Evolutionary conservation across 1,284 basidiomycete genomes (phyloP), one percentile per base, ranked within the genome.

Genomic region (Schizophyllum amplum): DNA sequence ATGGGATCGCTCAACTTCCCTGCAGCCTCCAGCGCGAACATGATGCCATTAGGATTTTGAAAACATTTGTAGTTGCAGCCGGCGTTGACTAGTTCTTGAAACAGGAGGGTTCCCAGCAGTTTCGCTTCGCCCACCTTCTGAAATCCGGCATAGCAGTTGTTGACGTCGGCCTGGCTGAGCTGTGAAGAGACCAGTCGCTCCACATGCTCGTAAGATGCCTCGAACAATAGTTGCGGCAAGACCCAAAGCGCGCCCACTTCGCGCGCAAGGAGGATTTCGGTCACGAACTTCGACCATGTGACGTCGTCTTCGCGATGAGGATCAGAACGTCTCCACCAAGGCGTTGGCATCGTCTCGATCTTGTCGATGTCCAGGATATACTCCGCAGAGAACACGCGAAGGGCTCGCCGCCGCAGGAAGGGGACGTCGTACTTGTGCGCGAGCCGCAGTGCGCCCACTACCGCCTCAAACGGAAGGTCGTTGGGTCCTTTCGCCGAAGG

Each of bases 391-490:
- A 60, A 55, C 49, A 58, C 57, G 21, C 49, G 33, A 15, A 60
- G 55, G 11, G 59, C 59, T 20, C 59, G 57, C 23, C 55, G 57
- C 17, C 59, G 59, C n/a, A 60, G 57, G 23, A 57, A 55, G 42
- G 51, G 57, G 26, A 58, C 59, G 52, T 53, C 57, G 33, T 58
- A 60, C 21, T 60, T 60, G 1, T 52, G 53, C 21, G 57, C 57
- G 17, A 60, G 57, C 9, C 59, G 59, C 5, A 60, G 59, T n/a
- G 58, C 47, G 52, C 59, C 57, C 55, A 56, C 55, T 47, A 60
- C 52, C 47, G 55, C 57, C 52, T 58, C 57, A 24, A 60, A 60
- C 2, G 33, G 11, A 3, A 49, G n/a, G 47, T 6, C 47, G 47
- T 7, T 6, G 47, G 6, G 33, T 42, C 7, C 3, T 42, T 17